Evolutionary conservation across 331 rosid genomes (phyloP), one percentile per base, ranked within the genome.

Genomic region (Saraca asoca): DNA sequence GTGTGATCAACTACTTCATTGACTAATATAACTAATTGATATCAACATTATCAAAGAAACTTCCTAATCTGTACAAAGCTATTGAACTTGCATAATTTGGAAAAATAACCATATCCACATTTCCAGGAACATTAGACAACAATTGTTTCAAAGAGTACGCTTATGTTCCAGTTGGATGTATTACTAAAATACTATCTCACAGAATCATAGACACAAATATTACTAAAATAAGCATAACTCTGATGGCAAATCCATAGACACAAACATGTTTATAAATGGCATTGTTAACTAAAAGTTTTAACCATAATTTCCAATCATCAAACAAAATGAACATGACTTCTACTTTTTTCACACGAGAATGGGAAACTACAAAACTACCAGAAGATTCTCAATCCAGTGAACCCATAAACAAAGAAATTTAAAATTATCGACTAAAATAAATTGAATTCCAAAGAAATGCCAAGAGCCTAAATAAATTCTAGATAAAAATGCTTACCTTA

Each of bases 101-200:
- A 77, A 94, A 94, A 75, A 86, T 69, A 80, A 94, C 98, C 89
- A 86, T 84, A 77, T 90, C 97, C 62, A 85, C 96, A 80, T 88
- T 80, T 83, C 79, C 87, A 64, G 96, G 96, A 52, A 94, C 91
- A 66, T 90, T 88, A 7, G 91, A 75, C 59, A 94, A 76, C 84
- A 94, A 74, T 64, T 76, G 96, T 67, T 96, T 85, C 76, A 94
- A 82, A 19, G 99, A 94, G 59, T 94, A 94, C 82, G 86, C 99
- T 11, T 54, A 75, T 4, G 88, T 69, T 70, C 96, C 99, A 7
- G 81, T 90, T 58, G 97, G 97, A 81, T 90, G 78, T 62, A 93
- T 69, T 66, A n/a, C n/a, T n/a, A n/a, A n/a, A n/a, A n/a, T n/a
- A n/a, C n/a, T n/a, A n/a, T n/a, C n/a, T 60, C 39, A 13, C 18